phyloP scores from a whole-genome alignment of 1,284 basidiomycete species.

The Erythrobasidium hasegawianum region DNA sequence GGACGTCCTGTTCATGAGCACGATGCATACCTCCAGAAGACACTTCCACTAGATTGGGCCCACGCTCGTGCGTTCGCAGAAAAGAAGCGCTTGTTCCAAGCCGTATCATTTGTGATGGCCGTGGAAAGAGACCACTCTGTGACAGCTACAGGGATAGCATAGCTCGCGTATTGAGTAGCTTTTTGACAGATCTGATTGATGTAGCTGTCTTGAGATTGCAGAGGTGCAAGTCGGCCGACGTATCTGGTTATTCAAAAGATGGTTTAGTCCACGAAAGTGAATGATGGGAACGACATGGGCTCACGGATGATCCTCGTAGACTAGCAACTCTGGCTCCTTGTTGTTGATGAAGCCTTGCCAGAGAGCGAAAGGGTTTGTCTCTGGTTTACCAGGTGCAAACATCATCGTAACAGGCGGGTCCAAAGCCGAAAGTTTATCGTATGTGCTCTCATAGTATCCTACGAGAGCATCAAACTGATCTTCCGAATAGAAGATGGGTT shows the following conservation, averaged over 20 bases:
- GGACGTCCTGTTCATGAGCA: not conserved
- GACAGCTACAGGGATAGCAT: slow-evolving; percentile 44
- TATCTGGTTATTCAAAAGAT: not conserved
- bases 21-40: slow-evolving; percentile 31
- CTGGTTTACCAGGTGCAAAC: slow-evolving; percentile 26
- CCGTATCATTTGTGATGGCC: slow-evolving; percentile 35
- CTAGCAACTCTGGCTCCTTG: slow-evolving; percentile 41
- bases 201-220: not conserved
- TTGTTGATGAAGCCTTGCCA: slow-evolving; percentile 38
- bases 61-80: slow-evolving; percentile 43
- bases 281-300: too few species aligned
- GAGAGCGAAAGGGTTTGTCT: slow-evolving; percentile 14
- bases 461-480: slow-evolving; percentile 22
- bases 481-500: slow-evolving; percentile 24
- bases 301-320: slow-evolving; percentile 45
- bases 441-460: slow-evolving; percentile 31
- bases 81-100: slow-evolving; percentile 45
- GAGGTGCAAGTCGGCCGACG: slow-evolving; percentile 5
- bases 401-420: slow-evolving; percentile 18
- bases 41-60: slow-evolving; percentile 35
- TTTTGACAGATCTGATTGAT: slow-evolving; percentile 39
- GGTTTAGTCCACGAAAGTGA: too few species aligned
- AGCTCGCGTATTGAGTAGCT: slow-evolving; percentile 40
- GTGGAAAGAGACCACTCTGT: slow-evolving; percentile 39
- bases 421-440: slow-evolving; percentile 7